These are phyloP conservation scores for Colletotrichum godetiae DNA, from an alignment of 2,329 filamentous ascomycete genomes.

Conservation along the genomic window DNA sequence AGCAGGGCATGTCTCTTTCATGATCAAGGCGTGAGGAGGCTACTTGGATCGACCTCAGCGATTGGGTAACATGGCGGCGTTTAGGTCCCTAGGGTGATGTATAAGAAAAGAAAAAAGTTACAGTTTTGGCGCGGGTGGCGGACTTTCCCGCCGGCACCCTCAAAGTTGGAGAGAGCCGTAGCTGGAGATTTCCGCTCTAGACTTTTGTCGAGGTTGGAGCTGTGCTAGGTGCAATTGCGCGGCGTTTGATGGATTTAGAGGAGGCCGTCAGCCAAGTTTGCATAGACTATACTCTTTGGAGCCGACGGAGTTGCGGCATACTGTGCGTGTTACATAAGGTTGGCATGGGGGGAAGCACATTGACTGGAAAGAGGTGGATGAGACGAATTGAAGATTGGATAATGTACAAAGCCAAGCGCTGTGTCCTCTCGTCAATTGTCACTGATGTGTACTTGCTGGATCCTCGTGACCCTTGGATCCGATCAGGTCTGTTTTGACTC, in stretches of 20 bases:
- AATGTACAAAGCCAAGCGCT: neutral
- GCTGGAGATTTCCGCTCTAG: neutral
- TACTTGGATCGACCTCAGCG: neutral
- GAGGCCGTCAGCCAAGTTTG: neutral
- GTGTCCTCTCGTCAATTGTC: neutral
- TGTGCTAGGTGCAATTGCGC: neutral
- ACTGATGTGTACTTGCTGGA: neutral
- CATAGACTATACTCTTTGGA: neutral
- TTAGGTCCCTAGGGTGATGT: neutral
- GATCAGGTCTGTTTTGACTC: neutral
- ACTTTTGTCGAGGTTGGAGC: neutral
- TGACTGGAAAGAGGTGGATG: neutral
- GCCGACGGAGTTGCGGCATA: conserved; percentile 3
- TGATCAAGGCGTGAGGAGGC: neutral
- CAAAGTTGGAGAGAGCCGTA: neutral
- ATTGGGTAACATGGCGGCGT: neutral
- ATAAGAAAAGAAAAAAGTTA: neutral
- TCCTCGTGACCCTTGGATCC: neutral
- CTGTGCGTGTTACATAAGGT: neutral
- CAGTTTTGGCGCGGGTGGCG: neutral
- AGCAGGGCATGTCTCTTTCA: conserved; percentile 25
- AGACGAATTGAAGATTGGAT: conserved; percentile 7
- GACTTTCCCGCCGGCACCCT: neutral
- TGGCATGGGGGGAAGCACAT: neutral
- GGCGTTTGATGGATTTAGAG: neutral